A percentile compares a stretch with the other conserved stretches of the same genome.
phyloP scores from a whole-genome alignment of 2,329 filamentous ascomycete genomes.

The Blastomyces emzantsi region DNA sequence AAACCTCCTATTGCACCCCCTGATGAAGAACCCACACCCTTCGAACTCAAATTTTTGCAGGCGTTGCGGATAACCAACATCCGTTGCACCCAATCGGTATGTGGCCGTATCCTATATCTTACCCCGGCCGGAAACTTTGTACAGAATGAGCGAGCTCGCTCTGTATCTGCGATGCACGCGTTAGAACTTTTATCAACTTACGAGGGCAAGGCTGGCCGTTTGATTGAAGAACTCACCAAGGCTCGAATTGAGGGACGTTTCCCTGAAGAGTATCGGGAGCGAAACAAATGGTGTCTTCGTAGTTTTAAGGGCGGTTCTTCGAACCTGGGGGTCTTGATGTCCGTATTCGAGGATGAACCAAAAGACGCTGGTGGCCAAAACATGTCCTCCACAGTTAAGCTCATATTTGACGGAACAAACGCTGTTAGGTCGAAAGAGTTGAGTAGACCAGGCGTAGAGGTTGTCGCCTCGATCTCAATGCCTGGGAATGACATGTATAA shows the following conservation, averaged over 20 bases:
- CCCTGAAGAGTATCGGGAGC: constrained; percentile 71
- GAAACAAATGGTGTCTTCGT: constrained; percentile 69
- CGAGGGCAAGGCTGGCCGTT: constrained; percentile 65
- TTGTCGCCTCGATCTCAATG: constrained; percentile 59
- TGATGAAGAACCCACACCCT: constrained; percentile 26
- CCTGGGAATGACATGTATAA: constrained; percentile 54
- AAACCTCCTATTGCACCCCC: constrained; percentile 50
- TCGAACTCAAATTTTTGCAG: constrained; percentile 67
- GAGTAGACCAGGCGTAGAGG: constrained; percentile 32
- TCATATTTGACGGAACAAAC: constrained; percentile 32
- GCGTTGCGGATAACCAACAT: constrained; percentile 61
- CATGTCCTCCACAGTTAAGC: constrained; percentile 26
- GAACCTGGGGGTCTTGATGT: constrained; percentile 45
- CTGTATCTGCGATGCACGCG: constrained; percentile 46
- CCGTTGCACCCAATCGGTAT: constrained; percentile 50
- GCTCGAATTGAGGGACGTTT: constrained; percentile 80
- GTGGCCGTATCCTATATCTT: constrained; percentile 33
- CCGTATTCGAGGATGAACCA: constrained; percentile 34
- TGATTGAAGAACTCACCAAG: constrained; percentile 78
- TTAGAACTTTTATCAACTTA: constrained; percentile 67
- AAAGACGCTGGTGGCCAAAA: constrained; percentile 46
- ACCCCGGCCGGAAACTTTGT: constrained; percentile 21
- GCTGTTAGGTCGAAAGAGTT: constrained; percentile 22
- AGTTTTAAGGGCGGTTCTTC: constrained; percentile 53
- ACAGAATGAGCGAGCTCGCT: constrained; percentile 13